Evolutionary conservation across 495 filamentous ascomycete genomes (phyloP).

Genomic region (Bacidia gigantensis): DNA sequence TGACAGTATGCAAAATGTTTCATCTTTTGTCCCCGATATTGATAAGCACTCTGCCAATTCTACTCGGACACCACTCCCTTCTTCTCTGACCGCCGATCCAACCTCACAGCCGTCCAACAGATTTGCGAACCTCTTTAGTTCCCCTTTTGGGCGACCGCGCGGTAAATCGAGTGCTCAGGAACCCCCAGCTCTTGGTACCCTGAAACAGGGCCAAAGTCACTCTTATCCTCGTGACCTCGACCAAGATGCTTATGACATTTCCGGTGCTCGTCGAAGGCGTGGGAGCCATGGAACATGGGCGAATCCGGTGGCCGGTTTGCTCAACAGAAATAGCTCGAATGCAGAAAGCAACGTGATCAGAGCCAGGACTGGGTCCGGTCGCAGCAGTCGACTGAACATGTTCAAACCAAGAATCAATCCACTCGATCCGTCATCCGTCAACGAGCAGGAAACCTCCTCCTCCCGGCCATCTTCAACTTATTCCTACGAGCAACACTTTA

Average conservation of each 20-base stretch:
- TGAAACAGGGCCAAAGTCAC: conserved; percentile 67
- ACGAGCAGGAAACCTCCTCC: conserved; percentile 47
- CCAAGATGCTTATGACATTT: conserved; percentile 48
- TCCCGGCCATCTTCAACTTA: conserved; percentile 67
- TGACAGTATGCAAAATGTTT: conserved; percentile 44
- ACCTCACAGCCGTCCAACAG: conserved; percentile 31
- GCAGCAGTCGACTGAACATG: conserved; percentile 42
- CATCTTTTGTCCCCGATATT: conserved; percentile 18
- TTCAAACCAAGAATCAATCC: conserved; percentile 47
- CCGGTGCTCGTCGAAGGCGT: conserved; percentile 47
- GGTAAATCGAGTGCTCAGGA: conserved; percentile 58
- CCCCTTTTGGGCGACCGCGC: conserved; percentile 51
- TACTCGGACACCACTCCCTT: conserved; percentile 20
- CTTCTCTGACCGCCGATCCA: conserved; percentile 11
- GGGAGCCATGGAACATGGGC: conserved; percentile 54
- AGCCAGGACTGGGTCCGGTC: conserved; percentile 30
- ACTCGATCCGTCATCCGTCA: conserved; percentile 41
- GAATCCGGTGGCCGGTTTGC: conserved; percentile 38
- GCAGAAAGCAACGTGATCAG: conserved; percentile 27
- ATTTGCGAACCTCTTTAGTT: conserved; percentile 45
- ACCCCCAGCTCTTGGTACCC: conserved; percentile 52
- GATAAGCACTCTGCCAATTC: conserved; percentile 22
- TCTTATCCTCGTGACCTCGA: conserved; percentile 63
- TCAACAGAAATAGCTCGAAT: conserved; percentile 33
- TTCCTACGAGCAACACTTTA: conserved; percentile 56